Base-by-base conservation (phyloP, 1,139 yeast species). In the Geotrichum cucujoidarum region DNA sequence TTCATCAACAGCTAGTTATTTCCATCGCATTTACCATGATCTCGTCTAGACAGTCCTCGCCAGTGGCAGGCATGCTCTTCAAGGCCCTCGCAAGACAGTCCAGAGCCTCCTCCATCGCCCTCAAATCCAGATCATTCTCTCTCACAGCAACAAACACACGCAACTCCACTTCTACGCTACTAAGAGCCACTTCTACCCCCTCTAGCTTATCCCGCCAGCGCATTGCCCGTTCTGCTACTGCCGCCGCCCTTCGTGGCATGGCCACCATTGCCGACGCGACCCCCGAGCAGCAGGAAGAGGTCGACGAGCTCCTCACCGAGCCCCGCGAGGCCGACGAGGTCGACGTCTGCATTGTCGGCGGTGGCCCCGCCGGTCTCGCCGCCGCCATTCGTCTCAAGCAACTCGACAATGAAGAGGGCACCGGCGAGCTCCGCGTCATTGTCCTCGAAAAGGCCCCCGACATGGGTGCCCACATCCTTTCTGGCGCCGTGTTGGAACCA, bases 301-400 rank as follows among this genome's bases (percentile, higher is more conserved):
- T 43, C 37, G 53, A 50, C 38, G 45, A 40, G 18, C 32, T 31
- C n/a, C 41, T 50, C 10, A 18, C 36, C 13, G 81, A 76, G 54
- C 89, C 83, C 54, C 72, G 97, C 51, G 95, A 85, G 8, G 77
- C 75, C 6, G 97, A 92, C 59, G 76, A 77, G 32, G 96, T 88
- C 14, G 98, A 92, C 64, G 95, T 92, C 17, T 86, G 95, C 60
- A 88, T 92, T 43, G 95, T 92, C 1, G 98, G 98, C 34, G 98
- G 95, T 37, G 98, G 98, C 0, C 97, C 97, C 3, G 95, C 97
- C 1, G 98, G 98, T 10, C 72, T 92, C 48, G 92, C 96, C 1
- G 83, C 98, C 1, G 98, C 97, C 13, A 92, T 92, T 55, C 77
- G 78, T 55, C 71, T 89, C 57, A 92, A 92, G 64, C 96, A 88